phyloP scores from a whole-genome alignment of 2,329 filamentous ascomycete genomes.

The Scedosporium minutisporum region DNA sequence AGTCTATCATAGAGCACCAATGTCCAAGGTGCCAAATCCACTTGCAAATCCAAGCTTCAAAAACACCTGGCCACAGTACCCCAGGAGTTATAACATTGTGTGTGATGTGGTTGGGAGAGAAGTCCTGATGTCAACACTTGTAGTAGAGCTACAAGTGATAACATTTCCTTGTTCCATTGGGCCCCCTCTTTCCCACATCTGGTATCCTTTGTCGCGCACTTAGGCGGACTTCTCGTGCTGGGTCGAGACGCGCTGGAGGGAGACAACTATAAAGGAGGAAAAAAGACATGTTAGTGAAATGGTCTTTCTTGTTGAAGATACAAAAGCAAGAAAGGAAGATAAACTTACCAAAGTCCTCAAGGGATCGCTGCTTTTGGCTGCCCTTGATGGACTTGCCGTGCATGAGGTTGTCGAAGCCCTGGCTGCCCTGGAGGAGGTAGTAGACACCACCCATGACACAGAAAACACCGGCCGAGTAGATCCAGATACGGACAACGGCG shows the following conservation, averaged over 20 bases:
- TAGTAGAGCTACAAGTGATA: background rate
- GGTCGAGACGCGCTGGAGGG: conserved; percentile 79
- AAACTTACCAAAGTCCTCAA: conserved; percentile 79
- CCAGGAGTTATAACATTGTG: background rate
- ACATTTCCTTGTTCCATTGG: background rate
- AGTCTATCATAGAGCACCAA: conserved; percentile 5
- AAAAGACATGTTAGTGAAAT: conserved; percentile 38
- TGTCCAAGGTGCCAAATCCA: background rate
- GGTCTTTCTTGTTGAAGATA: conserved; percentile 1
- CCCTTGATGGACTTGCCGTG: conserved; percentile 79
- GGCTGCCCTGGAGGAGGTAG: conserved; percentile 72
- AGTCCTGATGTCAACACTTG: background rate
- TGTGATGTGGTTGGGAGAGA: background rate
- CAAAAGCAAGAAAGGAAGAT: conserved; percentile 6
- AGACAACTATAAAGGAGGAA: conserved; percentile 52
- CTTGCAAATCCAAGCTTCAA: background rate
- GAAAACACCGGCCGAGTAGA: conserved; percentile 86
- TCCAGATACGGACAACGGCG: conserved; percentile 79
- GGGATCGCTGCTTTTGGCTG: conserved; percentile 70
- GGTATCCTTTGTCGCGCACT: conserved; percentile 13
- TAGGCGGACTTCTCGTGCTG: conserved; percentile 85
- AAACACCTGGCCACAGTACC: background rate
- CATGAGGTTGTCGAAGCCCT: conserved; percentile 85
- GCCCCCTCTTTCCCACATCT: background rate
- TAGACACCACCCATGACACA: conserved; percentile 65